Evolutionary conservation across 2,329 filamentous ascomycete genomes (phyloP), one percentile per base, ranked within the genome.

Genomic region (Aspergillus pseudoglaucus): DNA sequence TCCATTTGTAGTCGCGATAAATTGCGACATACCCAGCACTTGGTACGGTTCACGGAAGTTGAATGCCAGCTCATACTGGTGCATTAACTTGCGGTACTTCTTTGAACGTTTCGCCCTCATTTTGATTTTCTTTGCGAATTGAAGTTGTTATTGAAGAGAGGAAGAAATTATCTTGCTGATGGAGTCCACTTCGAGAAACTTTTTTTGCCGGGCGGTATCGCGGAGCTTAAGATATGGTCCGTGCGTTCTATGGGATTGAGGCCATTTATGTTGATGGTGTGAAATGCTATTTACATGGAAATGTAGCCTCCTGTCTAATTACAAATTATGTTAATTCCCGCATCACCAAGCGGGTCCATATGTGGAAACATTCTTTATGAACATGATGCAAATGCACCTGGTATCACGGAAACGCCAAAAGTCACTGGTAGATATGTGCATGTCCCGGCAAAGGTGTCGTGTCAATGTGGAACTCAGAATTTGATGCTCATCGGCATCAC

Each of bases 31-130:
- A 85, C 82, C 76, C 39, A 95, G 75, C 45, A 95, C 85, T 73
- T 97, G 93, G 72, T 96, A 97, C 9, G 93, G 90, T 71, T 93
- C 87, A 58, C 90, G 88, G 69, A 96, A 96, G 51, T 87, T 85
- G 66, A 95, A 96, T 51, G 83, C 84, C 67, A 91, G 79, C 64
- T 84, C 83, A 78, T 90, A 95, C 65, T 91, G 85, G 71, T 89
- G 85, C 84, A 98, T 94, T 62, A 96, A 83, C 82, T 96, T 96
- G 64, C 84, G 82, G 68, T 89, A 90, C 60, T 85, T 83, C 70
- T 87, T 85, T 38, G 75, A 78, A 51, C 81, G 76, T 71, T 87
- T 88, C 46, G 82, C 83, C 61, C 82, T 77, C 81, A 85, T 87
- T 43, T 60, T 78, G 67, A 57, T 65, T 61, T 62, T 44, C n/a